A percentile compares a stretch with the other conserved stretches of the same genome.
Conservation (phyloP, 495 filamentous ascomycete species). For the Massariosphaeria phaeospora region DNA sequence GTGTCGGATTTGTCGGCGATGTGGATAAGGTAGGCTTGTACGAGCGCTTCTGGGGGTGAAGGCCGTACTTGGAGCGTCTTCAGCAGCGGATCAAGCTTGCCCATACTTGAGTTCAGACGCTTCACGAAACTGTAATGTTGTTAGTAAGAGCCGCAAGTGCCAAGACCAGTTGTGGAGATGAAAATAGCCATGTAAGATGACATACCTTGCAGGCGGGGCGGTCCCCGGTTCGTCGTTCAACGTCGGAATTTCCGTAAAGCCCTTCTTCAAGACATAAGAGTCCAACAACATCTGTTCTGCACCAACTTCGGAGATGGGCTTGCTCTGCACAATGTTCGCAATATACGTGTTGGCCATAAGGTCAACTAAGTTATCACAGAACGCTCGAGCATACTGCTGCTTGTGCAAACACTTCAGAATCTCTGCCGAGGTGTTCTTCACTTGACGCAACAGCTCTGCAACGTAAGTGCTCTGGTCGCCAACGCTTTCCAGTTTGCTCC, state of each 20-base stretch:
- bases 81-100: conserved; percentile 83
- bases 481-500: conserved; percentile 90
- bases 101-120: conserved; percentile 78
- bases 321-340: conserved; percentile 77
- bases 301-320: conserved; percentile 83
- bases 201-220: conserved; percentile 35
- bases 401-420: conserved; percentile 77
- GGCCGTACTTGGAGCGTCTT: conserved; percentile 95
- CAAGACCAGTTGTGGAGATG: too few relatives aligned
- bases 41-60: conserved; percentile 84
- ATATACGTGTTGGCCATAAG: conserved; percentile 73
- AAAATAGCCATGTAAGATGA: neutral
- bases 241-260: conserved; percentile 62
- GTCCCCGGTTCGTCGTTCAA: conserved; percentile 47
- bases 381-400: conserved; percentile 87
- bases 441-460: conserved; percentile 64
- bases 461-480: conserved; percentile 94
- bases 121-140: conserved; percentile 58
- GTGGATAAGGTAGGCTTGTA: conserved; percentile 94
- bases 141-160: conserved; percentile 46
- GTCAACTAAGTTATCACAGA: conserved; percentile 92
- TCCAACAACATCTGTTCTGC: conserved; percentile 99
- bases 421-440: conserved; percentile 65
- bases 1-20: conserved; percentile 83
- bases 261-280: conserved; percentile 83